A percentile compares a stretch with the other conserved stretches of the same genome.
phyloP scores from a whole-genome alignment of 129 eudicot genomes.

The Deinandra increscens region DNA sequence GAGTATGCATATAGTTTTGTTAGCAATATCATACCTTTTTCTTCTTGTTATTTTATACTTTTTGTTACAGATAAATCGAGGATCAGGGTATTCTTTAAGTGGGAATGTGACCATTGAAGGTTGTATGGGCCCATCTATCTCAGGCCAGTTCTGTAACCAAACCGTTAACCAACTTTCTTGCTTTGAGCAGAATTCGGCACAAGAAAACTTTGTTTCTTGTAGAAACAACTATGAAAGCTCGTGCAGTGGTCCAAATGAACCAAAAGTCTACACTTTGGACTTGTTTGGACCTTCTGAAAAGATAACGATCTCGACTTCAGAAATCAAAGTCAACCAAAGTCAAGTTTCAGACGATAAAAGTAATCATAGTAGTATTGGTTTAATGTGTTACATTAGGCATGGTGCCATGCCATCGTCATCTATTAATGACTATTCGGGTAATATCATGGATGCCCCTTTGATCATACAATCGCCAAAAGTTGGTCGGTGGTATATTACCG shows the following conservation, averaged over 20 bases:
- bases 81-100: constrained; percentile 22
- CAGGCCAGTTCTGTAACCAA: constrained; percentile 34
- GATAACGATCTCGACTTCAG: constrained; percentile 21
- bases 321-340: constrained; percentile 17
- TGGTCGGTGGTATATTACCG: constrained; percentile 36
- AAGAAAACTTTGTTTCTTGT: constrained; percentile 25
- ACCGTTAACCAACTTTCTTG: constrained; percentile 37
- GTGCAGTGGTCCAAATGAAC: constrained; percentile 21
- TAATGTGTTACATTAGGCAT: constrained; percentile 39
- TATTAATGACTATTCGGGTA: constrained; percentile 32
- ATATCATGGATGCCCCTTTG: constrained; percentile 28
- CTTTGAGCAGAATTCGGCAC: constrained; percentile 18
- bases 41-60: not conserved
- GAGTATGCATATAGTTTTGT: constrained; percentile 7
- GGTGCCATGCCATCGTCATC: constrained; percentile 37
- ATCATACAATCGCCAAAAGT: constrained; percentile 30
- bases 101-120: constrained; percentile 35
- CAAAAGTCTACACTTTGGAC: constrained; percentile 32
- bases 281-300: constrained; percentile 24
- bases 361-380: constrained; percentile 8
- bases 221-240: constrained; percentile 25
- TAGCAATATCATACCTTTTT: not conserved
- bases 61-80: constrained; percentile 32
- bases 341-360: constrained; percentile 17
- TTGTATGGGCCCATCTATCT: constrained; percentile 23